Base-by-base conservation (phyloP, 2,329 filamentous ascomycete genomes). In the Talaromyces funiculosus region DNA sequence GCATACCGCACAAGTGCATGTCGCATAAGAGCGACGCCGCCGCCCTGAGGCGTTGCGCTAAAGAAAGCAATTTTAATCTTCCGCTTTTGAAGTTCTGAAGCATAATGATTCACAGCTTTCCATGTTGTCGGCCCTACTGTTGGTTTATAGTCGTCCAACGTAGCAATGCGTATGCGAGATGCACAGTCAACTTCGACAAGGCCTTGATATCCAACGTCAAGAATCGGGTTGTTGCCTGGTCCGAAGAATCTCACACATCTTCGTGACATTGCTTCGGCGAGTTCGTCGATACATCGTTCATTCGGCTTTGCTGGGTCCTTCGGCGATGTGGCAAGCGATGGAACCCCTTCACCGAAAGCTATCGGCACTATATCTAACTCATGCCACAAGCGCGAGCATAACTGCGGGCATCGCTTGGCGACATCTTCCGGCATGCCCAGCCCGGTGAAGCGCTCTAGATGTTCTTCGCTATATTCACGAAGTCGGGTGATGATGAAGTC, bases 11-110 rank as follows among this genome's bases (percentile, higher is more conserved):
- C 84, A 31, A 93, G 75, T 10, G 90, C 88, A 72, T 93, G 90
- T 26, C 90, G 82, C 90, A 93, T 93, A 54, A 92, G 78, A 4
- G 89, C 89, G 8, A 93, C 90, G 43, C 90, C 89, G 54, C 90
- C 90, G n/a, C 90, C 89, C 69, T 92, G 89, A 1, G 89, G 89
- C 1, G 89, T 92, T 58, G 85, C 85, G 70, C 87, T 91, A 79
- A 92, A 92, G 75, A 91, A 92, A 1, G 88, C 89, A 66, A 92
- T 81, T 69, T 86, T 88, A 62, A 84, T 82, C 60, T 87, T 86
- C 54, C 84, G 81, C 60, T 80, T 70, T 65, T 86, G 87, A 53
- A 92, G 79, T 29, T 84, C 81, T 37, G 82, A 74, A 53, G 84
- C 86, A 66, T 83, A 90, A 55, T 84, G 79, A 68, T 86, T 77